These are phyloP conservation scores for Verticillium albo-atrum DNA, from an alignment of 2,329 filamentous ascomycete genomes.

Conservation along the genomic window DNA sequence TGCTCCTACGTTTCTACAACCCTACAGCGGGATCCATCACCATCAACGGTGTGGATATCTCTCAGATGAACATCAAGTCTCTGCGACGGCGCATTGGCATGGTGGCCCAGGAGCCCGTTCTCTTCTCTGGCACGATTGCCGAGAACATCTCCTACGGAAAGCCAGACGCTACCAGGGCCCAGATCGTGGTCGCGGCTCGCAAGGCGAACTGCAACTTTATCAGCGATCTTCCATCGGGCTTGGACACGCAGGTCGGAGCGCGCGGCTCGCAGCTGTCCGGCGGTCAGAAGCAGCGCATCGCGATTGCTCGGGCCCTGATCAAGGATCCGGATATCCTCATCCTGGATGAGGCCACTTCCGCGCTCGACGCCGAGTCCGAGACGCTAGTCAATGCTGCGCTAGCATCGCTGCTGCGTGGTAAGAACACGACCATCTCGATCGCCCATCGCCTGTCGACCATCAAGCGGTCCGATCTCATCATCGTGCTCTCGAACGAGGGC, in stretches of 20 bases:
- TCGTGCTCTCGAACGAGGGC: slow-evolving; percentile 83
- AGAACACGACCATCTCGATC: slow-evolving; percentile 96
- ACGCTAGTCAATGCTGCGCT: slow-evolving; percentile 93
- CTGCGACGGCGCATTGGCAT: slow-evolving; percentile 88
- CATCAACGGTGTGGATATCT: slow-evolving; percentile 81
- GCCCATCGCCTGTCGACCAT: slow-evolving; percentile 95
- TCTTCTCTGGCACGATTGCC: slow-evolving; percentile 80
- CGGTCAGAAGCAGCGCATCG: slow-evolving; percentile 96
- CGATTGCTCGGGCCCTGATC: slow-evolving; percentile 88
- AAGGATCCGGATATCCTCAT: slow-evolving; percentile 97
- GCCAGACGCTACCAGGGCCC: slow-evolving; percentile 69
- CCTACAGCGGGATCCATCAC: slow-evolving; percentile 72
- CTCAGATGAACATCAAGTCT: slow-evolving; percentile 87
- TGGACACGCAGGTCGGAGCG: slow-evolving; percentile 90
- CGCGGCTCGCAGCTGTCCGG: slow-evolving; percentile 91
- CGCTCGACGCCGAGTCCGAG: slow-evolving; percentile 93
- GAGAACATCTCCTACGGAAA: slow-evolving; percentile 92
- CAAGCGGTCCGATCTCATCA: slow-evolving; percentile 90
- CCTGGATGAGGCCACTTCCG: slow-evolving; percentile 92
- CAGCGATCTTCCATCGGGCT: slow-evolving; percentile 89
- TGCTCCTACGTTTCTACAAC: slow-evolving; percentile 87
- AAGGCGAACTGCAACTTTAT: slow-evolving; percentile 97
- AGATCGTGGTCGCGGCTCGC: slow-evolving; percentile 82
- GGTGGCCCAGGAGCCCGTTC: slow-evolving; percentile 91
- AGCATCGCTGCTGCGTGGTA: slow-evolving; percentile 71